phyloP scores from a whole-genome alignment of 306 rosid species.

The Malus asiatica region DNA sequence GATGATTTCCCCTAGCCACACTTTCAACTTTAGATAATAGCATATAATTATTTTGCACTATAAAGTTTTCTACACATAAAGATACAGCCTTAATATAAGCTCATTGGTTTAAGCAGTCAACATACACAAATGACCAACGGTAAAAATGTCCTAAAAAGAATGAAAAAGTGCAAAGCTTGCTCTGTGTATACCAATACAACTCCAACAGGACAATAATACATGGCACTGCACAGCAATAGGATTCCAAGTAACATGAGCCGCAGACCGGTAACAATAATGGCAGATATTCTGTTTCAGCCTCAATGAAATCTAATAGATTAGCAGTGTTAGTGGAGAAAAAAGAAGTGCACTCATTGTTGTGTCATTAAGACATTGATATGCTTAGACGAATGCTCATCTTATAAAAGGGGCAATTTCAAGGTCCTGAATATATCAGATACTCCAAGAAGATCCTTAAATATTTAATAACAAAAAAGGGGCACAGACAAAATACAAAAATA shows the following conservation, averaged over 20 bases:
- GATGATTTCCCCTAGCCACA: slow-evolving; percentile 35
- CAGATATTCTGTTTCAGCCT: background rate
- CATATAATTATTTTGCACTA: background rate
- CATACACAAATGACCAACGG: background rate
- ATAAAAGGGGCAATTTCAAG: background rate
- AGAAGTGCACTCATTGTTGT: background rate
- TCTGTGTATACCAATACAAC: background rate
- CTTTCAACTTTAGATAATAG: background rate
- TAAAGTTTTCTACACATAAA: background rate
- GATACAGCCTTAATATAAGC: background rate
- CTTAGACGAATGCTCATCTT: background rate
- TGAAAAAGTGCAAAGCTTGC: background rate
- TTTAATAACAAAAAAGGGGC: background rate
- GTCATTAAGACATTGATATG: background rate
- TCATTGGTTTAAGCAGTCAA: background rate
- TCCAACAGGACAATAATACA: background rate
- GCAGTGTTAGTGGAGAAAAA: background rate
- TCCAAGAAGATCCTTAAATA: background rate
- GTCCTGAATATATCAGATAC: background rate
- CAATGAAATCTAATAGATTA: background rate
- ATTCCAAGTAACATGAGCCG: slow-evolving; percentile 1
- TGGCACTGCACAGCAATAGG: background rate
- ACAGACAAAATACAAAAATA: too few relatives aligned
- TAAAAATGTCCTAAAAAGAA: background rate
- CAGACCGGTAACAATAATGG: background rate